These are phyloP conservation scores for Bipolaris oryzae DNA, from an alignment of 2,329 filamentous ascomycete genomes.

Conservation along the genomic window DNA sequence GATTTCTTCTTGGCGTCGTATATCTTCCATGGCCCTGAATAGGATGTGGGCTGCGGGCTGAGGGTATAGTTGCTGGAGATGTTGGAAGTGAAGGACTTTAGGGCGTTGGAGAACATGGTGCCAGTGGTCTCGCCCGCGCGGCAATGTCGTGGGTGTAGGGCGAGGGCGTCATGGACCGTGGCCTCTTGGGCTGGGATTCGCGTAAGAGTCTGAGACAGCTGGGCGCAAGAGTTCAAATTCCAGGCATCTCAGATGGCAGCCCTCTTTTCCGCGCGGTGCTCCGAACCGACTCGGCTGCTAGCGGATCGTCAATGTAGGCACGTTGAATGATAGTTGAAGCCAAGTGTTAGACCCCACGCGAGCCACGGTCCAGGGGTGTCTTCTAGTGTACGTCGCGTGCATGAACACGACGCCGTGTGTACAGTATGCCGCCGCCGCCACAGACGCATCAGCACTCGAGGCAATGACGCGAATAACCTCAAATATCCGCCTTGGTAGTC, in stretches of 20 bases:
- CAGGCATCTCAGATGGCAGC: constrained; percentile 19
- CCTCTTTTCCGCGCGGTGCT: background rate
- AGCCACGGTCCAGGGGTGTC: constrained; percentile 18
- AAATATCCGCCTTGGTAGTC: constrained; percentile 29
- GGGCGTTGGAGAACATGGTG: constrained; percentile 83
- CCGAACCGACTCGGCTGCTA: constrained; percentile 1
- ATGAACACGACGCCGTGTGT: constrained; percentile 18
- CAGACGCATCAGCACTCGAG: background rate
- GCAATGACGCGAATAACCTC: constrained; percentile 32
- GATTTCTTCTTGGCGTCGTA: constrained; percentile 97
- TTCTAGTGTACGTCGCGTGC: constrained; percentile 18
- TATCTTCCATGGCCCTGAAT: constrained; percentile 94
- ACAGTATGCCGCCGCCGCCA: background rate
- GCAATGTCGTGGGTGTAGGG: constrained; percentile 24
- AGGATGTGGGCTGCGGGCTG: constrained; percentile 74
- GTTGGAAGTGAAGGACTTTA: constrained; percentile 94
- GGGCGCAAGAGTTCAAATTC: constrained; percentile 28
- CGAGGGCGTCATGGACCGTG: constrained; percentile 39
- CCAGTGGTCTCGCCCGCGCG: constrained; percentile 46
- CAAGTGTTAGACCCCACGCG: constrained; percentile 24
- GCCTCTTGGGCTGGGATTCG: constrained; percentile 17
- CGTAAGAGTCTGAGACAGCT: constrained; percentile 26
- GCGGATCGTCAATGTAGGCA: background rate
- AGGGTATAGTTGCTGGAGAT: constrained; percentile 92
- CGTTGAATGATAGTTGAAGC: constrained; percentile 12